These are phyloP conservation scores for Trichocomaceae sp. DNA, from an alignment of 2,329 filamentous ascomycete species.

Conservation along the genomic window DNA sequence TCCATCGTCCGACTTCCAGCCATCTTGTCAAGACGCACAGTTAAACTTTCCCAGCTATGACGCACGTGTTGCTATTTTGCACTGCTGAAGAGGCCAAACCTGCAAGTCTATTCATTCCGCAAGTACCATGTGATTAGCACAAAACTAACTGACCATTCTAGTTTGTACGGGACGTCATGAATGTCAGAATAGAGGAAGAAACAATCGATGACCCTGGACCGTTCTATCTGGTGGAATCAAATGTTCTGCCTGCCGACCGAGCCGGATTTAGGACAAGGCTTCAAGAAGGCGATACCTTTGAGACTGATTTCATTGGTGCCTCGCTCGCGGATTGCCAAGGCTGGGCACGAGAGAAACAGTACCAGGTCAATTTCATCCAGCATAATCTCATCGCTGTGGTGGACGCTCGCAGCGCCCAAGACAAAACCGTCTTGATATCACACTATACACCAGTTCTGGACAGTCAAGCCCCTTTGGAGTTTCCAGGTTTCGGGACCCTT, in stretches of 20 bases:
- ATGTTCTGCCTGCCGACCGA: not conserved
- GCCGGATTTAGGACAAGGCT: not conserved
- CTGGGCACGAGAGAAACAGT: not conserved
- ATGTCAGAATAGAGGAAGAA: not conserved
- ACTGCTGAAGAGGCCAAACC: constrained; percentile 8
- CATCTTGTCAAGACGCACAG: no score
- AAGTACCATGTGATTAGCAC: not conserved
- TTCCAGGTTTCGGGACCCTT: constrained; percentile 1
- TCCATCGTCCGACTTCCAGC: no score
- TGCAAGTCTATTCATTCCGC: not conserved
- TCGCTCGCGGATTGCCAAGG: constrained; percentile 1
- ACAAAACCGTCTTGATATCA: not conserved
- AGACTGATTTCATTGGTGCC: constrained; percentile 2
- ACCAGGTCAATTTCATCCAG: not conserved
- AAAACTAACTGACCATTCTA: not conserved
- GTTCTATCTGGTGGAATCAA: constrained; percentile 2
- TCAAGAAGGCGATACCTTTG: constrained; percentile 4
- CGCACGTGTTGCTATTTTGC: constrained; percentile 6
- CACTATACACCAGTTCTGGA: not conserved
- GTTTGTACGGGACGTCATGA: not conserved
- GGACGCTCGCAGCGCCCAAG: constrained; percentile 3
- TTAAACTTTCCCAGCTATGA: not conserved
- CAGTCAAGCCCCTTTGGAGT: not conserved
- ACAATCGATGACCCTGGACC: not conserved
- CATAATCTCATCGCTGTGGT: not conserved